Evolutionary conservation across 805 yeast genomes (phyloP).

Genomic region (Candida sonorensis): DNA sequence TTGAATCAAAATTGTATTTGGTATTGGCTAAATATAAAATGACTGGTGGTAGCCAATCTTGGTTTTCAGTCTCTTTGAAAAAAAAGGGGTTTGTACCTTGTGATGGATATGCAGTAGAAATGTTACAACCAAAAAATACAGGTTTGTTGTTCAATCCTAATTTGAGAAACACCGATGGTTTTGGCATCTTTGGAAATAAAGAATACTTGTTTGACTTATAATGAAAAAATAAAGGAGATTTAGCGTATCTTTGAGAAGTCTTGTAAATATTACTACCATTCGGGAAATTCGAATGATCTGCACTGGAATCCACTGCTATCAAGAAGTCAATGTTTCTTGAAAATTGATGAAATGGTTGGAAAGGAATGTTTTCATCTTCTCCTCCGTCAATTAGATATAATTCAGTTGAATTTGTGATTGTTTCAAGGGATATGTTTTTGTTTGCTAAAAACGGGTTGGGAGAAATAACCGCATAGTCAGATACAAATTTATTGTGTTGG

Average conservation of each 20-base stretch:
- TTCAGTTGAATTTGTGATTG: conserved; percentile 18
- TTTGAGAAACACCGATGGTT: conserved; percentile 19
- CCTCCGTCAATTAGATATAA: conserved; percentile 36
- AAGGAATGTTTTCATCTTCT: conserved; percentile 42
- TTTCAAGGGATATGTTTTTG: conserved; percentile 2
- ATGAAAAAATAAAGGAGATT: conserved; percentile 5
- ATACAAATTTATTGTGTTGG: conserved; percentile 25
- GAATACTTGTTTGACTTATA: conserved; percentile 8
- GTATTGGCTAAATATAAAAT: conserved; percentile 46
- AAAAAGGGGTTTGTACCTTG: conserved; percentile 4
- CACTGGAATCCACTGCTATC: conserved; percentile 38
- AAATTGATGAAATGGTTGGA: conserved; percentile 34
- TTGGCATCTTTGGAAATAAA: conserved; percentile 33
- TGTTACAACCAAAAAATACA: conserved; percentile 37
- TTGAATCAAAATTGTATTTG: conserved; percentile 35
- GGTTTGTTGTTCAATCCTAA: conserved; percentile 23
- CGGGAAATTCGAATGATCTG: conserved; percentile 49
- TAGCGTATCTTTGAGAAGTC: conserved; percentile 28
- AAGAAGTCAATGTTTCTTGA: conserved; percentile 32
- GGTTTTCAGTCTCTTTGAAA: conserved; percentile 2
- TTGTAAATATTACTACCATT: conserved; percentile 47
- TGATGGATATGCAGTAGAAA: conserved; percentile 24
- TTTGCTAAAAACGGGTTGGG: conserved; percentile 55
- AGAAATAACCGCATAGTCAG: conserved; percentile 53
- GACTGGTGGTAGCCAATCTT: conserved; percentile 39